Conservation (phyloP, 208 protist species). For the Kentomonas sorsogonicus region DNA sequence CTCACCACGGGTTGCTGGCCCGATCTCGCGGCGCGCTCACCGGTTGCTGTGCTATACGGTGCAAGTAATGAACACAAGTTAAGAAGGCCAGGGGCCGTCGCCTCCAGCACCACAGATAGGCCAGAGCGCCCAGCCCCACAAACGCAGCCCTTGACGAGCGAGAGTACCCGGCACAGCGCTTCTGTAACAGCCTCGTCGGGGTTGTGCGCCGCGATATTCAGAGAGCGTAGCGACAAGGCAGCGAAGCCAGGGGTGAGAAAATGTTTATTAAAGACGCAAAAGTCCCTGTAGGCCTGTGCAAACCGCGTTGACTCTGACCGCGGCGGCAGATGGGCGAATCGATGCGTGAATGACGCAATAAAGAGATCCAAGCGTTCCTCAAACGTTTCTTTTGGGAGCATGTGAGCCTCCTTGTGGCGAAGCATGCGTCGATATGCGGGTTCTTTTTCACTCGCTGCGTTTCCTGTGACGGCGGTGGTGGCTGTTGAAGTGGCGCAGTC, state of each 20-base stretch:
- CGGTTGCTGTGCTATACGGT: too few relatives aligned
- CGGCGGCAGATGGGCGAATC: conserved; percentile 19
- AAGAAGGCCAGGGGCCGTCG: conserved; percentile 42
- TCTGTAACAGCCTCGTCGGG: conserved; percentile 18
- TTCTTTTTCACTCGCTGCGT: too few relatives aligned
- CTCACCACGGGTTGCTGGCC: too few relatives aligned
- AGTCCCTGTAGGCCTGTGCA: conserved; percentile 28
- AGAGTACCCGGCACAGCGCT: conserved; percentile 33
- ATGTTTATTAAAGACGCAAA: conserved; percentile 57
- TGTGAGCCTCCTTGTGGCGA: too few relatives aligned
- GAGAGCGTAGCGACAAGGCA: conserved; percentile 41
- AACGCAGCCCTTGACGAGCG: conserved; percentile 35
- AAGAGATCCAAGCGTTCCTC: conserved; percentile 69
- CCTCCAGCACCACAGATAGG: conserved; percentile 35
- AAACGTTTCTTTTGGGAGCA: conserved; percentile 58
- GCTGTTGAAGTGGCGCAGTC: too few relatives aligned
- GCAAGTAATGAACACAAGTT: too few relatives aligned
- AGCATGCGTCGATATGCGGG: too few relatives aligned
- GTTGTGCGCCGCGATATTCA: neutral
- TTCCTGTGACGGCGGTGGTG: too few relatives aligned
- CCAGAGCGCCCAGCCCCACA: conserved; percentile 31
- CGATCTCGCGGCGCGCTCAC: too few relatives aligned
- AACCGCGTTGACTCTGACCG: conserved; percentile 14
- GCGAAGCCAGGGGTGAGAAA: conserved; percentile 69
- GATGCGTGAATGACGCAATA: conserved; percentile 42